Evolutionary conservation across 1,284 basidiomycete species (phyloP), one percentile per base, ranked within the genome.

Genomic region (Tausonia pullulans): DNA sequence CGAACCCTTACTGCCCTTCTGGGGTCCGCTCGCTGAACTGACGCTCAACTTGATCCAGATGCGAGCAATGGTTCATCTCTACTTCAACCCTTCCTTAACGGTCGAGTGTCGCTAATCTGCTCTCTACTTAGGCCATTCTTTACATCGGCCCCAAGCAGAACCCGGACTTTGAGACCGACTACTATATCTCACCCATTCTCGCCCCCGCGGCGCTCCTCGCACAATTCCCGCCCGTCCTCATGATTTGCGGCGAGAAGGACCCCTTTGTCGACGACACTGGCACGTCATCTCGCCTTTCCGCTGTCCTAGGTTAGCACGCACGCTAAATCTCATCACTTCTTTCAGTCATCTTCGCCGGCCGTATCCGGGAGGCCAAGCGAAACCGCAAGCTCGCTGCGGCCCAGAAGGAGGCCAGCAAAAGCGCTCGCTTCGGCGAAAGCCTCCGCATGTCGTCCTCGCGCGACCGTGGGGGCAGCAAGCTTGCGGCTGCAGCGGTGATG

Each of bases 31-130:
- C 8, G 5, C 40, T 9, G 27, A 27, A 27, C 27, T 27, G 1
- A 27, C 27, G 27, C 27, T 27, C 27, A 27, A 27, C 27, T 27
- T 27, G 27, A 27, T 27, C 14, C 69, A 95, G 92, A 95, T 97
- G 88, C 88, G 95, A 53, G 92, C 94, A 0, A 98, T 98, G 94
- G 93, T 93, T 1, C 94, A 98, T 71, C 80, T 97, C 65, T 98
- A 98, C 77, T 87, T 98, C 68, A 95, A 95, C 0, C 93, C 94
- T 27, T 2, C 1, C 27, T 27, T 27, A 27, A 27, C 27, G 27
- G 27, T 27, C 27, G 27, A 27, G 27, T 27, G 27, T 27, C 27
- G 27, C 27, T 27, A 27, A 27, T 27, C 27, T 27, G 27, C 27
- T 27, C 27, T 27, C 27, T 27, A 27, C 27, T 27, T 27, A 27